Evolutionary conservation across 805 yeast genomes (phyloP).

Genomic region (Metschnikowia orientalis): DNA sequence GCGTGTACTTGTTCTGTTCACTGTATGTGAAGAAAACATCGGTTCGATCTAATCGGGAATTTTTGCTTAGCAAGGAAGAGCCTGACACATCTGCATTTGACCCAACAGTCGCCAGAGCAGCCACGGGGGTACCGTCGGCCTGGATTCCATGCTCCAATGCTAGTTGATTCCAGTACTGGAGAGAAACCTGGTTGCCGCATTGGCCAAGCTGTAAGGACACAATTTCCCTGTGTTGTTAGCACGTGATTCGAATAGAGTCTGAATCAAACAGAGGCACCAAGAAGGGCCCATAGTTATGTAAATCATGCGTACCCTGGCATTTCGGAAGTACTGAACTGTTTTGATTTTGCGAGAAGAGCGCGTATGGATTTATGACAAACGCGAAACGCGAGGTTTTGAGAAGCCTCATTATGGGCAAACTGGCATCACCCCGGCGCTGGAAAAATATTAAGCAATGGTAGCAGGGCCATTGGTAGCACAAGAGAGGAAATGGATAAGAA

Average conservation of each 20-base stretch:
- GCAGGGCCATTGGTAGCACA: too few species aligned
- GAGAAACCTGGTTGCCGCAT: conserved; percentile 95
- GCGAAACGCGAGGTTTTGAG: too few species aligned
- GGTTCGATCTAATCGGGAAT: conserved; percentile 60
- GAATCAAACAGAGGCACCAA: background rate
- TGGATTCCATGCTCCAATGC: conserved; percentile 81
- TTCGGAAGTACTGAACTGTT: background rate
- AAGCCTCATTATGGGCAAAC: too few species aligned
- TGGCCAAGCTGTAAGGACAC: conserved; percentile 79
- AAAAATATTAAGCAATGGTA: too few species aligned
- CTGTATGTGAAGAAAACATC: conserved; percentile 77
- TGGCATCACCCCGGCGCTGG: too few species aligned
- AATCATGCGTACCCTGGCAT: background rate
- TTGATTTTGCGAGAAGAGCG: background rate
- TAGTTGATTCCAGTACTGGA: conserved; percentile 86
- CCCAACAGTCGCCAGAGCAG: background rate
- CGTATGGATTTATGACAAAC: too few species aligned
- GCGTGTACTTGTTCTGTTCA: conserved; percentile 76
- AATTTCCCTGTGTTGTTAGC: conserved; percentile 49
- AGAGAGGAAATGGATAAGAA: too few species aligned
- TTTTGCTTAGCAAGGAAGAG: too few species aligned
- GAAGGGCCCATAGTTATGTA: background rate
- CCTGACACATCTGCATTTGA: background rate
- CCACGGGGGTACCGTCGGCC: conserved; percentile 53
- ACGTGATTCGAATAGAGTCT: background rate